A percentile compares a stretch with the other conserved stretches of the same genome.
Conservation (phyloP, 2,329 filamentous ascomycete species). For the Dactylonectria estremocensis region DNA sequence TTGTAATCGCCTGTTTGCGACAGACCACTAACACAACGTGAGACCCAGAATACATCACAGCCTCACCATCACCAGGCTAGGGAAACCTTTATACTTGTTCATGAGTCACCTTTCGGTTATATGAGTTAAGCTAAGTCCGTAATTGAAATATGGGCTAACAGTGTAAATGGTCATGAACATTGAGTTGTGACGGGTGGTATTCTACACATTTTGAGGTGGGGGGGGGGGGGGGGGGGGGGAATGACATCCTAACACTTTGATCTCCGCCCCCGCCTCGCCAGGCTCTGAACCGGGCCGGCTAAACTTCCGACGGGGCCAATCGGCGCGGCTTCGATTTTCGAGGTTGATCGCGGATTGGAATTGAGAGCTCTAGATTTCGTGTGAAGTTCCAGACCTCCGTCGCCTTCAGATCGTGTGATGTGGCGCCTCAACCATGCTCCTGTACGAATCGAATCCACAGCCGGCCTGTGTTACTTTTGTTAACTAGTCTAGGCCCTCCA, state of each 20-base stretch:
- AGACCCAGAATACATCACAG: background rate
- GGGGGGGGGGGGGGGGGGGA: background rate
- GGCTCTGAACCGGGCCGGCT: slow-evolving; percentile 33
- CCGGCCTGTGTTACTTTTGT: background rate
- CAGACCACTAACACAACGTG: background rate
- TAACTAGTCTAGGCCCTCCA: slow-evolving; percentile 39
- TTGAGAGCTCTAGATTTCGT: slow-evolving; percentile 39
- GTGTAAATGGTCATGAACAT: background rate
- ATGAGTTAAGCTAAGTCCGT: background rate
- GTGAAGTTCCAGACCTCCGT: slow-evolving; percentile 30
- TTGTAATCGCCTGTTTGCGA: background rate
- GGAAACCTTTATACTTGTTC: no score
- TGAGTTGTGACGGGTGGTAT: background rate
- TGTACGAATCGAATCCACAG: slow-evolving; percentile 30
- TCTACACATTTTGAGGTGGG: background rate
- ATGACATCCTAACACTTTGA: background rate
- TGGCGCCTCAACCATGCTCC: slow-evolving; percentile 45
- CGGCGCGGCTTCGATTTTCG: slow-evolving; percentile 37
- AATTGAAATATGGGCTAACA: background rate
- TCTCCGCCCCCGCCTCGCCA: background rate
- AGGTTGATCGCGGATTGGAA: slow-evolving; percentile 45
- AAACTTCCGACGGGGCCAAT: slow-evolving; percentile 40
- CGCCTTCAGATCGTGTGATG: slow-evolving; percentile 31
- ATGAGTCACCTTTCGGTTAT: slow-evolving; percentile 13
- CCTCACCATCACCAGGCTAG: no score